Conservation (phyloP, 139 green algal genomes). For the Ettlia oleoabundans region DNA sequence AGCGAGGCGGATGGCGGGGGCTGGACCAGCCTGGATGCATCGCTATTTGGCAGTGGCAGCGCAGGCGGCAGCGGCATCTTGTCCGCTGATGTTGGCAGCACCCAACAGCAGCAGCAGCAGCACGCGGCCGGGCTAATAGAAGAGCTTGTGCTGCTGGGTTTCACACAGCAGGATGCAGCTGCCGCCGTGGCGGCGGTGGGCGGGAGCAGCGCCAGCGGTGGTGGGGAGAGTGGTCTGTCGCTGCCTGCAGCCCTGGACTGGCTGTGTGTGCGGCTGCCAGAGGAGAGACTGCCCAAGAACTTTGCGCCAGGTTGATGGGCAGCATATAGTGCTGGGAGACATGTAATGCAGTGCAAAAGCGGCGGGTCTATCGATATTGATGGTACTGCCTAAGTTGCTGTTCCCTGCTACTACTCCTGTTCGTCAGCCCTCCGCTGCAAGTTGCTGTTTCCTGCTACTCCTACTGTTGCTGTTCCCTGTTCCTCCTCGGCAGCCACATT, state of each 20-base stretch:
- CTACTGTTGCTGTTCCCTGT: no score
- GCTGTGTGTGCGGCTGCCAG: constrained; percentile 72
- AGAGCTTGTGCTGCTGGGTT: constrained; percentile 64
- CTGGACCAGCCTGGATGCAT: constrained; percentile 17
- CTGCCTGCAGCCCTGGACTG: constrained; percentile 72
- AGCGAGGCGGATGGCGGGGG: neutral
- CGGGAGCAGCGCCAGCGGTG: neutral
- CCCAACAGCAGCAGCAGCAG: no score
- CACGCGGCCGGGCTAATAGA: constrained; percentile 14
- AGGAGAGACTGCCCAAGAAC: constrained; percentile 64
- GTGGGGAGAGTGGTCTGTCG: constrained; percentile 6
- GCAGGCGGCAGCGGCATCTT: no score
- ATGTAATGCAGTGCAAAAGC: no score
- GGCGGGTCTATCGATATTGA: no score
- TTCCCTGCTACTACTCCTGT: neutral
- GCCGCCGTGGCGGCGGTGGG: constrained; percentile 35
- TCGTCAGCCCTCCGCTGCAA: neutral
- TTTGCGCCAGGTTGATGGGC: constrained; percentile 60
- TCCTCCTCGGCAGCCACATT: no score
- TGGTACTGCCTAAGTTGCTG: neutral
- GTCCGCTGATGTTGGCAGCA: no score
- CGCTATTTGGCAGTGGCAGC: neutral
- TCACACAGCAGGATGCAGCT: constrained; percentile 50
- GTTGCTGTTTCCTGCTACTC: neutral
- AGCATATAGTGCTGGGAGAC: neutral